Conservation (phyloP, 129 eudicot species). For the Centella asiatica region DNA sequence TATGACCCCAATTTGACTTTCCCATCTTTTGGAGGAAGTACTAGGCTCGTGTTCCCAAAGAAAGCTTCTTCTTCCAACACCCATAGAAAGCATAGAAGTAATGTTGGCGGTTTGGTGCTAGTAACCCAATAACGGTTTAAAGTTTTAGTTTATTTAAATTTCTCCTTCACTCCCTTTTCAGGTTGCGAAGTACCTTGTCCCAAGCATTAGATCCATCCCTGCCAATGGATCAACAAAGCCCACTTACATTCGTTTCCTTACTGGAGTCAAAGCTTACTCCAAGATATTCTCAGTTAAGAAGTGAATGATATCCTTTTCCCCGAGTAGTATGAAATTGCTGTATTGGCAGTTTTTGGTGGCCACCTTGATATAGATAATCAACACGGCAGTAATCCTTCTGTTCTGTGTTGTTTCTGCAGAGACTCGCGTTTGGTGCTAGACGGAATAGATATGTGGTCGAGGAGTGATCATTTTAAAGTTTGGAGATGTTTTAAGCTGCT, state of each 20-base stretch:
- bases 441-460: slow-evolving; percentile 79
- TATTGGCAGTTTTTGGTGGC: not conserved
- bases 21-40: too few species aligned
- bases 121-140: not conserved
- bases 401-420: slow-evolving; percentile 27
- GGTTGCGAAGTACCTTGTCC: slow-evolving; percentile 92
- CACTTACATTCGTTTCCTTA: slow-evolving; percentile 88
- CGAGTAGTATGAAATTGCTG: not conserved
- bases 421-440: slow-evolving; percentile 93
- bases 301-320: not conserved
- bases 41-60: too few species aligned
- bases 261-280: slow-evolving; percentile 96
- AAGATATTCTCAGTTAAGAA: slow-evolving; percentile 73
- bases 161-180: slow-evolving; percentile 17
- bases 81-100: too few species aligned
- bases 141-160: not conserved
- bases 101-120: not conserved
- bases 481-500: not conserved
- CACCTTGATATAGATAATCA: not conserved
- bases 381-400: not conserved
- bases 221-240: slow-evolving; percentile 75
- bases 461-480: slow-evolving; percentile 31
- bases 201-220: slow-evolving; percentile 68
- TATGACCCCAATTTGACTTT: too few species aligned
- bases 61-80: too few species aligned